Base-by-base conservation (phyloP, 495 filamentous ascomycete genomes). In the Endocarpon pusillum region DNA sequence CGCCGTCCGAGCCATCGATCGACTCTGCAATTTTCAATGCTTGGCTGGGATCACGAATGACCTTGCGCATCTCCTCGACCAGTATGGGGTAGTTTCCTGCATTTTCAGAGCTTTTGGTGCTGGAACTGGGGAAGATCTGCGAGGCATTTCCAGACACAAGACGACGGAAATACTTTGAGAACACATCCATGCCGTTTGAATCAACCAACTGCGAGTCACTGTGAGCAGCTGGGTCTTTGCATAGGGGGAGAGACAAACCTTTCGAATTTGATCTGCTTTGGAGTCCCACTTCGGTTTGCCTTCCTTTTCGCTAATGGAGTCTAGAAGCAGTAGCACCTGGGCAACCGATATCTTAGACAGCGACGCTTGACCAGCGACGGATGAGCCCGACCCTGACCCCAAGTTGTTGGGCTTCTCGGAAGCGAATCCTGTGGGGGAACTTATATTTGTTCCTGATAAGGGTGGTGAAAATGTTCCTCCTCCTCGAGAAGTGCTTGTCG, bases 161-260 rank as follows among this genome's bases (percentile, higher is more conserved):
- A 51, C 85, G 81, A 51, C 78, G 73, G 57, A 94, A 91, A 55
- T 86, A 94, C 61, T 78, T 91, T 22, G 76, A 69, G 56, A 79
- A 94, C 44, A 89, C 83, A 62, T 93, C 86, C 85, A 94, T 94
- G 50, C 82, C 83, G 86, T 89, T 73, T 41, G 84, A 82, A 67
- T 89, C 78, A 51, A 93, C 74, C 43, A 94, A 71, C 84, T 93
- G 44, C 24, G 4, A 36, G 6, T 3, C 4, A 11, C 37, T 30
- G 36, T 8, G 26, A 14, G 28, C 1, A 25, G 12, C 2, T 22
- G 22, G 3, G 5, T 9, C 8, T 21, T 26, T 3, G 24, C 5
- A 23, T 15, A n/a, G 31, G 11, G 3, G 8, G 8, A 3, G 37
- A 19, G 22, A 48, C 69, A 45, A 64, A 94, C 87, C 69, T 84